Percentiles rank a stretch among this genome's conserved stretches.
Conservation (phyloP, 306 rosid genomes). For the Cicer arietinum region DNA sequence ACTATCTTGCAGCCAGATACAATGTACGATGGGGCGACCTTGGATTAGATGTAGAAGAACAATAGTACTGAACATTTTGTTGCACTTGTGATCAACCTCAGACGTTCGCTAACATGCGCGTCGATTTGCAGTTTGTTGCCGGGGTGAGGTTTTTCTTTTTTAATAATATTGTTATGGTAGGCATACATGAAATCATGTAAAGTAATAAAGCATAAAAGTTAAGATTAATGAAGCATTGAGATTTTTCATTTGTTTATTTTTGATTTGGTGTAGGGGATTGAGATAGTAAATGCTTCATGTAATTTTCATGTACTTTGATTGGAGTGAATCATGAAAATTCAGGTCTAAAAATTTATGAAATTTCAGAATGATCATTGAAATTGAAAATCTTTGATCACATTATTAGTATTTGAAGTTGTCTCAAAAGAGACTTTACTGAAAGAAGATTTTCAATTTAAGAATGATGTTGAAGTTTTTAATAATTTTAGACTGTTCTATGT, state of each 20-base stretch:
- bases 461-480: neutral
- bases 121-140: conserved; percentile 32
- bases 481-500: neutral
- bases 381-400: neutral
- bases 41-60: conserved; percentile 61
- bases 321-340: neutral
- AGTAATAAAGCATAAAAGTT: conserved; percentile 38
- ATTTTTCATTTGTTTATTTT: conserved; percentile 17
- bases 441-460: no score
- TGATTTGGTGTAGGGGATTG: neutral
- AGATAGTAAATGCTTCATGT: conserved; percentile 9
- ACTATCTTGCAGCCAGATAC: conserved; percentile 85
- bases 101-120: conserved; percentile 30
- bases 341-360: neutral
- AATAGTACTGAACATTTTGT: conserved; percentile 36
- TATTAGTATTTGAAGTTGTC: neutral
- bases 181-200: conserved; percentile 46
- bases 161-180: conserved; percentile 35
- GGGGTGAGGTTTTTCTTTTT: neutral
- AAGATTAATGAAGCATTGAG: conserved; percentile 39
- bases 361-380: neutral
- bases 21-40: conserved; percentile 89
- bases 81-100: conserved; percentile 22
- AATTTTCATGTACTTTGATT: conserved; percentile 13
- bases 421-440: neutral